Base-by-base conservation (phyloP, 1,139 yeast species). In the Blastobotrys capitulatus region DNA sequence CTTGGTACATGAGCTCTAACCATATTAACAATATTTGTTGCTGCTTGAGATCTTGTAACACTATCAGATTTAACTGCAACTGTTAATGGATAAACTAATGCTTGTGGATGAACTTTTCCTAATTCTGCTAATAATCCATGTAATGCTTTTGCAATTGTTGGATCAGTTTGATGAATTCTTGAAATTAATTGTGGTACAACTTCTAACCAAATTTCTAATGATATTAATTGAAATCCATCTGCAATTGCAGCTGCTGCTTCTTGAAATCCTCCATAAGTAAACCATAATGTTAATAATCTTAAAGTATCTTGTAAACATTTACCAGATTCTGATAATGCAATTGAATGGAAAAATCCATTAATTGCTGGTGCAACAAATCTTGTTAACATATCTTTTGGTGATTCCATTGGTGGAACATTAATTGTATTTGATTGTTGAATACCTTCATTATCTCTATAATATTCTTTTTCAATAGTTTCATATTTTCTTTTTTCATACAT, bases 81-180 rank as follows among this genome's bases (percentile, higher is more conserved):
- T 1, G 96, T 92, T 54, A 94, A 74, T 3, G 98, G 98, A 63
- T 89, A 90, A 2, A 92, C 94, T 60, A 94, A 76, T 0, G 97
- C 97, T 64, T 94, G 98, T 0, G 99, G 98, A 67, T 94, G 97
- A 1, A 92, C 94, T 58, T 86, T 83, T 45, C 98, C 98, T 32
- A 94, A 73, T 59, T 89, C 96, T 1, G 96, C 79, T 55, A 94
- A 73, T 37, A 94, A 71, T 0, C 90, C 87, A 60, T 88, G 80
- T 50, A 94, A 74, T 0, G 96, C 80, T 47, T 83, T 75, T 57
- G 95, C 83, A 18, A 94, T 96, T 22, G 80, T 77, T 47, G 86
- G 87, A 61, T 92, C 86, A 1, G 96, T 96, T 63, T 92, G 98
- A 64, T 94, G 97, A 57, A 94, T 92, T 54, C 97, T 86, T 0